phyloP scores from a whole-genome alignment of 2,329 filamentous ascomycete species.

The Aspergillus neotritici region DNA sequence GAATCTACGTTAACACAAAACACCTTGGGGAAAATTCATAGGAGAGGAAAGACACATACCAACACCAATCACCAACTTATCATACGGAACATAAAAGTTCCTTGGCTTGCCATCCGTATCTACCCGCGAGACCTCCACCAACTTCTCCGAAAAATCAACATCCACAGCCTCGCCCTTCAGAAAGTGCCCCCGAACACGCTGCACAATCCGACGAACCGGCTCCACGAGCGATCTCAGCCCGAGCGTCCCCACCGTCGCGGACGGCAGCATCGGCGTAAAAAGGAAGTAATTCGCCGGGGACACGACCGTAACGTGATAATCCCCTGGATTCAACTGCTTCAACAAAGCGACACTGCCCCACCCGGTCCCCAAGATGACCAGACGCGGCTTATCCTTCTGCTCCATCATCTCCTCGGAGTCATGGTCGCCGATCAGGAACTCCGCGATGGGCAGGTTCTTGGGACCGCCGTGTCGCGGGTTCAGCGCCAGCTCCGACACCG shows the following conservation, averaged over 20 bases:
- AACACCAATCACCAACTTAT: conserved; percentile 89
- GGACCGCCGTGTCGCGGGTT: conserved; percentile 77
- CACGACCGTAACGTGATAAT: conserved; percentile 93
- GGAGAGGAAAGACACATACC: conserved; percentile 41
- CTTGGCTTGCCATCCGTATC: conserved; percentile 66
- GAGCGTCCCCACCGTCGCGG: conserved; percentile 90
- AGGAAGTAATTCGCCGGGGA: conserved; percentile 95
- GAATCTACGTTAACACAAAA: conserved; percentile 6
- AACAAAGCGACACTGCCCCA: conserved; percentile 92
- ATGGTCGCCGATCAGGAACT: conserved; percentile 82
- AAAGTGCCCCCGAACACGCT: conserved; percentile 77
- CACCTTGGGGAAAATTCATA: not conserved
- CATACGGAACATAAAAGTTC: conserved; percentile 91
- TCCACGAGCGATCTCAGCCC: conserved; percentile 88
- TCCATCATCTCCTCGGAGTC: conserved; percentile 64
- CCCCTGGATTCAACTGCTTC: conserved; percentile 81
- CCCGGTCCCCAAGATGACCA: conserved; percentile 88
- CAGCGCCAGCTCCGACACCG: conserved; percentile 78
- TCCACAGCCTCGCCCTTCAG: conserved; percentile 80
- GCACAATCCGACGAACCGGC: conserved; percentile 79
- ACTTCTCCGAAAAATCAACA: conserved; percentile 83
- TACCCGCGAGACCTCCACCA: conserved; percentile 76
- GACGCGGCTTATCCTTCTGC: conserved; percentile 79
- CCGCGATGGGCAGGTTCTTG: conserved; percentile 89
- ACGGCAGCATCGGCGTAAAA: conserved; percentile 96